Base-by-base conservation (phyloP, 768 basidiomycete species). In the Leccinum truebloodii region DNA sequence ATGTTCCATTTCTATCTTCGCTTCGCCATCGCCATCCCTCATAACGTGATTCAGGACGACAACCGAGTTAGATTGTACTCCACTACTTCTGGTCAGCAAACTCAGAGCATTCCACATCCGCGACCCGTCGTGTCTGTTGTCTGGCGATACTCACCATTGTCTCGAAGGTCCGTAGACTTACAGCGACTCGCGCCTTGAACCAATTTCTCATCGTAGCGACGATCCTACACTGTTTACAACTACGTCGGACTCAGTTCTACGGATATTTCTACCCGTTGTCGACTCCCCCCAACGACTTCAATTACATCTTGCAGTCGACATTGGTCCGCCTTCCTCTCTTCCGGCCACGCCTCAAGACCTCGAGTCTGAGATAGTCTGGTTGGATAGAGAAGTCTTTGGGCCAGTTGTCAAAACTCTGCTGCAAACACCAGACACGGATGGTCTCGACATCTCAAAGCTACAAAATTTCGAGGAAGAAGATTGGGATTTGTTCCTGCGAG, bases 261-360 rank as follows among this genome's bases (percentile, higher is more conserved):
- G 95, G 24, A 86, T 97, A 67, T 95, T 92, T 73, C 77, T 91
- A 35, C 92, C 95, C 6, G 92, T 97, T 13, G 76, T 97, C 50
- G 95, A 97, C 71, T 85, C 87, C 16, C 93, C 94, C 13, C 85
- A 87, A 63, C 83, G 86, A 69, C 80, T 97, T 44, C 95, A 96
- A 72, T 82, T 97, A 5, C 93, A 94, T 69, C 84, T 88, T 7
- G 82, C 90, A 3, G 71, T 95, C 52, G 92, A 95, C 69, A 72
- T 86, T 8, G 86, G 80, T 65, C 84, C 86, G n/a, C 84, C 89
- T 37, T 67, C 86, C 16, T 73, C 82, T 58, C 73, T 78, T 61
- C 74, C 76, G 37, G 59, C 78, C 60, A 66, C 74, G 46, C 69
- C 76, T 55, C 67, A 73, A 5, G 64, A 73, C 61, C 67, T 75